Conservation (phyloP, 345 rosid species). For the Eucalyptus sp. region DNA sequence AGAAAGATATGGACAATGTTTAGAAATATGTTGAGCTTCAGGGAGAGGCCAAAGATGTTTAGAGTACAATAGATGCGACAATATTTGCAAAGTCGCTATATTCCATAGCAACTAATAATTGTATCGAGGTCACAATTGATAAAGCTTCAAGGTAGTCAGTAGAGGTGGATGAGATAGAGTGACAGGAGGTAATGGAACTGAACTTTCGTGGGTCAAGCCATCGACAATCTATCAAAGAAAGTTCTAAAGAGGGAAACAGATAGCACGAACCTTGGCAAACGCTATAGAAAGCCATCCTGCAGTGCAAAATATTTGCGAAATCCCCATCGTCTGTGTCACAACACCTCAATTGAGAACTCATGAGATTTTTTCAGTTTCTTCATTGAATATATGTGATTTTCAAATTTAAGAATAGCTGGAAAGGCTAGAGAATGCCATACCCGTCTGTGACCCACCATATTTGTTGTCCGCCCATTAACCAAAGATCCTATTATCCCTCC, state of each 20-base stretch:
- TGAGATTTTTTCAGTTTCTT: neutral
- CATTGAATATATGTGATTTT: neutral
- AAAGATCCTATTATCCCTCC: slow-evolving; percentile 19
- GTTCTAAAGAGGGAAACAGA: neutral
- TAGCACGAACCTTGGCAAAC: slow-evolving; percentile 18
- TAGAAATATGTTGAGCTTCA: no score
- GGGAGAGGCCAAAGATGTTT: no score
- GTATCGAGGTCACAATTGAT: no score
- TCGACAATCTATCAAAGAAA: neutral
- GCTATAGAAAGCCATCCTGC: slow-evolving; percentile 45
- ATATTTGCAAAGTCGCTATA: no score
- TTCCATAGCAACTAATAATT: no score
- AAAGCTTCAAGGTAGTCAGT: no score
- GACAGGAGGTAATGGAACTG: neutral
- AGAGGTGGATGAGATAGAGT: no score
- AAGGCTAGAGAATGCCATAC: neutral
- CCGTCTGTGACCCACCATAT: slow-evolving; percentile 17
- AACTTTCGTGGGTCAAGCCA: neutral
- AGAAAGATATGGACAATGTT: no score
- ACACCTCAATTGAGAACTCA: neutral
- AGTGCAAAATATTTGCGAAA: slow-evolving; percentile 28
- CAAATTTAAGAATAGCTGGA: neutral
- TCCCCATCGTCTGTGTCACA: slow-evolving; percentile 40
- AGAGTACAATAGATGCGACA: no score
- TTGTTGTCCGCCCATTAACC: slow-evolving; percentile 12